These are phyloP conservation scores for Fusarium paranaense DNA, from an alignment of 2,329 filamentous ascomycete genomes.

Conservation along the genomic window DNA sequence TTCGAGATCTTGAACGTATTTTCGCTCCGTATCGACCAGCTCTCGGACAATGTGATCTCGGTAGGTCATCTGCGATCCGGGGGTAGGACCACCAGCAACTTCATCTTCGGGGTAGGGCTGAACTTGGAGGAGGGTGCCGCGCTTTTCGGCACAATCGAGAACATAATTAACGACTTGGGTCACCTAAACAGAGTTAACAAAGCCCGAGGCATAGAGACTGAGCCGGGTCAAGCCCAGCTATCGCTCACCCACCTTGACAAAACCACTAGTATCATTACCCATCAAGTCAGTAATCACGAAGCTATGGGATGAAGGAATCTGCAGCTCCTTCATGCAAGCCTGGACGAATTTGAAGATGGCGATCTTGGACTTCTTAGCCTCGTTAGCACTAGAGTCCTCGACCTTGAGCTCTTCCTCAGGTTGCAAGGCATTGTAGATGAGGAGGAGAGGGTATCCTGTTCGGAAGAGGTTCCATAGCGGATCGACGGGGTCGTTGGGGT, in stretches of 20 bases:
- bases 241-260: constrained; percentile 79
- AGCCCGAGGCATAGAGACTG: not conserved
- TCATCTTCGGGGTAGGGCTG: constrained; percentile 69
- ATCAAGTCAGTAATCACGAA: constrained; percentile 94
- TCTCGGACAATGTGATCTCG: constrained; percentile 92
- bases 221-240: not conserved
- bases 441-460: constrained; percentile 84
- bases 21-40: constrained; percentile 92
- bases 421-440: constrained; percentile 87
- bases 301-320: constrained; percentile 82
- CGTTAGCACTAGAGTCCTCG: constrained; percentile 69
- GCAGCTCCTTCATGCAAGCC: constrained; percentile 85
- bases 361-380: constrained; percentile 84
- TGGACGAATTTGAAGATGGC: constrained; percentile 94
- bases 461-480: constrained; percentile 90
- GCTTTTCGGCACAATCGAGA: constrained; percentile 84
- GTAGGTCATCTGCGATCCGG: constrained; percentile 77
- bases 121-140: constrained; percentile 76
- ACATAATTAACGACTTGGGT: constrained; percentile 93
- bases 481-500: constrained; percentile 82
- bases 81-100: constrained; percentile 54
- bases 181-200: constrained; percentile 58
- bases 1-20: constrained; percentile 97
- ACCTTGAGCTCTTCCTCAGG: constrained; percentile 76
- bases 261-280: constrained; percentile 94